Percentiles rank a stretch among this genome's conserved stretches.
phyloP scores from a whole-genome alignment of 306 rosid species.

The Vachellia pachyceras region DNA sequence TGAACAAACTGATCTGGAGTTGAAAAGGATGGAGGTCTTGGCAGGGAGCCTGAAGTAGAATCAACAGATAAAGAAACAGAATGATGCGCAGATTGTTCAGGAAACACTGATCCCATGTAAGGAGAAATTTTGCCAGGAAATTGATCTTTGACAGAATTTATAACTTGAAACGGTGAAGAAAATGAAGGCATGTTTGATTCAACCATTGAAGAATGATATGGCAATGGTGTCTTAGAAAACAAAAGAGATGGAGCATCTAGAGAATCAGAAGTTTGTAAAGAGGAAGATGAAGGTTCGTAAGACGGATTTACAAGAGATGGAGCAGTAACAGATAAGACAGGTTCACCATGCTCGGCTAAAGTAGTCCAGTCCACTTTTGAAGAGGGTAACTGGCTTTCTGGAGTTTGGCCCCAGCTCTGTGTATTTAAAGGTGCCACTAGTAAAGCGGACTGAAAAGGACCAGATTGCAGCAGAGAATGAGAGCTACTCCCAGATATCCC shows the following conservation, averaged over 20 bases:
- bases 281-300: conserved; percentile 36
- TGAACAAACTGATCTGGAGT: conserved; percentile 49
- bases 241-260: conserved; percentile 49
- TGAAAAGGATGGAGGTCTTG: conserved; percentile 47
- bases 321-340: conserved; percentile 43
- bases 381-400: conserved; percentile 50
- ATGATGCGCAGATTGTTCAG: conserved; percentile 46
- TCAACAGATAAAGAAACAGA: conserved; percentile 46
- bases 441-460: conserved; percentile 45
- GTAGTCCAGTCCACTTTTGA: conserved; percentile 39
- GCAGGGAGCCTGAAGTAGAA: conserved; percentile 55
- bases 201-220: conserved; percentile 41
- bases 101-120: conserved; percentile 43
- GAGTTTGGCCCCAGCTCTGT: conserved; percentile 46
- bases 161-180: conserved; percentile 47
- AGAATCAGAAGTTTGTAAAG: conserved; percentile 47
- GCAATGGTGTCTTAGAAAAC: conserved; percentile 45
- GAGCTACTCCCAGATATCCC: conserved; percentile 41
- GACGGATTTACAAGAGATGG: conserved; percentile 51
- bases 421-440: conserved; percentile 36
- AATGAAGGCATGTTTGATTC: conserved; percentile 39
- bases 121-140: conserved; percentile 42
- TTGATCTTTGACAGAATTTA: conserved; percentile 45
- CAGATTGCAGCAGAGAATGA: conserved; percentile 43
- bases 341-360: conserved; percentile 43